These are phyloP conservation scores for Mimosa pudica DNA, from an alignment of 306 rosid genomes.

Conservation along the genomic window DNA sequence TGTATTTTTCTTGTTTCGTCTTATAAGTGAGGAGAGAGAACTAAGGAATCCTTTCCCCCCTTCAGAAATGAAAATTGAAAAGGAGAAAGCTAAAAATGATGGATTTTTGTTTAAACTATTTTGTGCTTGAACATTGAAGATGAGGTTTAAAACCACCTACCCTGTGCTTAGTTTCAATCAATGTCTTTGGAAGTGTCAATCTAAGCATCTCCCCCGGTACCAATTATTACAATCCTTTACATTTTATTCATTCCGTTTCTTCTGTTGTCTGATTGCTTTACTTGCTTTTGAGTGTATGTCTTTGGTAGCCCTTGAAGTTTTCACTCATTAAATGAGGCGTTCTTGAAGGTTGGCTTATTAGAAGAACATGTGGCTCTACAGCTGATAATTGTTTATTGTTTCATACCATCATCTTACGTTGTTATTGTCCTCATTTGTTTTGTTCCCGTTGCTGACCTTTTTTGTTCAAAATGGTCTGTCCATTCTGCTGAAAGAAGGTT, in stretches of 20 bases:
- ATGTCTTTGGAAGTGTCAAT: slow-evolving; percentile 9
- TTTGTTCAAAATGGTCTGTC: slow-evolving; percentile 92
- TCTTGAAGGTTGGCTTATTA: slow-evolving; percentile 7
- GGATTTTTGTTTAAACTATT: too few species aligned
- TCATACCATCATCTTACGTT: not conserved
- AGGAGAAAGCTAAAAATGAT: too few species aligned
- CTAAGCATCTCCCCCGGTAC: not conserved
- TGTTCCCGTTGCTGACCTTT: slow-evolving; percentile 74
- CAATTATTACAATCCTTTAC: slow-evolving; percentile 8
- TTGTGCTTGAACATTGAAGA: too few species aligned
- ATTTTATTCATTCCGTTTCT: slow-evolving; percentile 12
- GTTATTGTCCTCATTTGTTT: slow-evolving; percentile 22
- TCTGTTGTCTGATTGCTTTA: not conserved
- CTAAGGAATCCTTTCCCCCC: too few species aligned
- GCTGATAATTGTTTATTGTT: slow-evolving; percentile 25
- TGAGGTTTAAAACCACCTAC: not conserved
- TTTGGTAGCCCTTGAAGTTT: not conserved
- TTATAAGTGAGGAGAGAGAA: too few species aligned
- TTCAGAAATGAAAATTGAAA: too few species aligned
- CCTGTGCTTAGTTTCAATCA: not conserved
- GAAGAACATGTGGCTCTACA: not conserved
- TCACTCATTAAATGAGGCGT: not conserved
- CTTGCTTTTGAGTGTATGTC: not conserved
- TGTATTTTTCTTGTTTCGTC: too few species aligned
- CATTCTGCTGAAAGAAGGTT: slow-evolving; percentile 87